phyloP scores from a whole-genome alignment of 306 rosid genomes.

The Hylodesmum podocarpum region DNA sequence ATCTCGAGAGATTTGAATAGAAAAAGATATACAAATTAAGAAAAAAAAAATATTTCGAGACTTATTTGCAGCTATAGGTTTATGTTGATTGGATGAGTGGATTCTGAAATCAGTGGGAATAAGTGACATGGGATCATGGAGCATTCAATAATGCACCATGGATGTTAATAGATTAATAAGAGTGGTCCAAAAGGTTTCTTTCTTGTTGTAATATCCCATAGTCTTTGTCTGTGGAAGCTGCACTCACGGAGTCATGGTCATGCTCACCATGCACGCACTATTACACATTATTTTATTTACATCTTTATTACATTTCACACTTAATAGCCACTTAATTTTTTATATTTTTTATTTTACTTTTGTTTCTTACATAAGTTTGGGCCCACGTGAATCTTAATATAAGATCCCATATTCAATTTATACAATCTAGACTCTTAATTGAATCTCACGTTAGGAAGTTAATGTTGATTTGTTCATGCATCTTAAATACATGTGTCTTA shows the following conservation, averaged over 20 bases:
- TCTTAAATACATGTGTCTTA: background rate
- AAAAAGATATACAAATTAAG: too few species aligned
- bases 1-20: too few species aligned
- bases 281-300: background rate
- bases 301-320: background rate
- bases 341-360: background rate
- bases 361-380: background rate
- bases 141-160: conserved; percentile 27
- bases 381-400: conserved; percentile 22
- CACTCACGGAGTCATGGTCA: background rate
- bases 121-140: conserved; percentile 5
- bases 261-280: conserved; percentile 31
- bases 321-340: background rate
- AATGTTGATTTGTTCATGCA: too few species aligned
- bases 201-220: background rate
- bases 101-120: conserved; percentile 35
- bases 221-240: conserved; percentile 29
- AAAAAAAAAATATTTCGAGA: too few species aligned
- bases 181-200: conserved; percentile 17
- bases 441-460: background rate
- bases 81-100: conserved; percentile 30
- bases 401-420: background rate
- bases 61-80: background rate
- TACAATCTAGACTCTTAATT: background rate
- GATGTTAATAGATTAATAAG: background rate